Evolutionary conservation across 1,139 yeast genomes (phyloP), one percentile per base, ranked within the genome.

Genomic region (Lodderomyces metapsilosis): DNA sequence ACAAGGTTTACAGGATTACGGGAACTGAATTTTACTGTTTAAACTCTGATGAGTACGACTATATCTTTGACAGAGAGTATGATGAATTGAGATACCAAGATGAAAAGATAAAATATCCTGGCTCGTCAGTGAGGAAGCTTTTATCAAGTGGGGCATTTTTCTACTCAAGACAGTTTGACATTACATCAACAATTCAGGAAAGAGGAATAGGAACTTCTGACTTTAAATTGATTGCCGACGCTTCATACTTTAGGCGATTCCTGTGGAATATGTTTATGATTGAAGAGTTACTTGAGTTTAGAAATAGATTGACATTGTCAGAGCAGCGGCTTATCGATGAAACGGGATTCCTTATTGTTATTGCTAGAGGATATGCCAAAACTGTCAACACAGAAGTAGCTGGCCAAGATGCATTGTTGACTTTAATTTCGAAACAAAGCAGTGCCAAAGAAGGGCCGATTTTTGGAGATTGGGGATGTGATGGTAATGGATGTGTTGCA

Each of bases 401-500:
- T 8, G 60, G 61, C 8, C 48, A 57, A 22, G 74, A 71, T 20
- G 75, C 76, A 0, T 59, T 82, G 15, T 56, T 84, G 37, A 82
- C 92, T 0, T 63, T 84, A 2, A 80, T 84, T 8, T 78, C 88
- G 1, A 82, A 82, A 54, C 85, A 84, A 43, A 78, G 84, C 2
- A 78, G 86, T 43, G 71, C 73, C 32, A 80, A 77, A 48, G 70
- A 68, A 32, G 84, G 84, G 1, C 77, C 81, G 2, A 62, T 83
- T 2, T 80, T 83, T 52, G 88, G 88, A 0, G 76, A 80, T 25
- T 77, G 78, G 63, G 88, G 91, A 15, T 71, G 84, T 46, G 88
- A 83, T 56, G 89, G 84, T 44, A 80, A 80, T 38, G 92, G 92
- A 0, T 70, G 74, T 31, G 85, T 81, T 5, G 72, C 89, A 1